Evolutionary conservation across 805 yeast species (phyloP), one percentile per base, ranked within the genome.

Genomic region (Sungouiella thailandica): DNA sequence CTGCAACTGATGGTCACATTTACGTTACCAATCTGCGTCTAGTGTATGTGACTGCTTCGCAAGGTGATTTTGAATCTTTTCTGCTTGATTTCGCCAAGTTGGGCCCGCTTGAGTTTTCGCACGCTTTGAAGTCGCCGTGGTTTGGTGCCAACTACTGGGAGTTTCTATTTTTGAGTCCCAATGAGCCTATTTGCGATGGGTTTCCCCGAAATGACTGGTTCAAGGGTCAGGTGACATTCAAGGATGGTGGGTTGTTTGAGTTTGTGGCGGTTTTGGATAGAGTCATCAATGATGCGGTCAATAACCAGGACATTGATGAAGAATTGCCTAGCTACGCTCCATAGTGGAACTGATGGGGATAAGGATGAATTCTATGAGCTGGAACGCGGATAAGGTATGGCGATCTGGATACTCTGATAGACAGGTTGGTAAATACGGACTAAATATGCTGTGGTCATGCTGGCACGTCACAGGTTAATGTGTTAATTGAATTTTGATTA

Each of bases 81-180:
- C 53, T 59, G 36, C 40, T 74, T 5, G 60, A 62, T 4, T 44
- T 63, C 26, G 37, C 41, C 4, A 32, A 42, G 17, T 52, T 58
- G 1, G 51, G 57, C 3, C 40, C 35, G 3, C 38, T 64, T 14
- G 65, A 57, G 26, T 60, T 68, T 28, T 49, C 65, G 0, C 68
- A 67, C 43, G 55, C 59, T 34, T 44, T 72, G 30, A 61, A 65
- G 35, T 58, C 71, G 17, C 76, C 78, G 1, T 72, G 76, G 77
- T 67, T 74, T 44, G 80, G 80, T 0, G 61, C 75, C 14, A 74
- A 72, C 40, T 68, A 62, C 45, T 71, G 72, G 68, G 59, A 59
- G 40, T 60, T 70, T 24, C 30, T 60, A 17, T 70, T 73, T 48
- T 60, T 51, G 28, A 57, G 62, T 28, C 48, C 58, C 4, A 35